Evolutionary conservation across 2,329 filamentous ascomycete species (phyloP), one percentile per base, ranked within the genome.

Genomic region (Mycosphaerelloides madeirae): DNA sequence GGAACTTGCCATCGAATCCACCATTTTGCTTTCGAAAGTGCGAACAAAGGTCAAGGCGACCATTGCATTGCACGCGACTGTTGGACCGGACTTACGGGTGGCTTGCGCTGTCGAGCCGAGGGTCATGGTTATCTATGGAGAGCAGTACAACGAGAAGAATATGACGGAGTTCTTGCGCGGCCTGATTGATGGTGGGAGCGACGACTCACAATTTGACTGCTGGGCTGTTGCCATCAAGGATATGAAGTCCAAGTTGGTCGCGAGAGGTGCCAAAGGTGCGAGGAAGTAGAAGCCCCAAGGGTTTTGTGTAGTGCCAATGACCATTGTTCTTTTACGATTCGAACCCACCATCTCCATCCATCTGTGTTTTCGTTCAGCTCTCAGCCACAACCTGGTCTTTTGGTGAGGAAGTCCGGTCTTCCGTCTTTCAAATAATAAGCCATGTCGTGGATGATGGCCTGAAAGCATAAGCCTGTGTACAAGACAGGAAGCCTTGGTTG

Each of bases 61-160:
- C 0, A 71, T 91, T 44, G 72, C 74, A 13, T 64, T 91, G 8
- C 41, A 41, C 3, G 57, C 48, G 11, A 66, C 68, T 1, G 69
- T 71, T n/a, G 73, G 75, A 3, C 67, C 83, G 9, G 73, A 78
- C 1, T 72, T 87, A 29, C 63, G 65, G 12, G 68, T 85, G 18
- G 67, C 67, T 5, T 72, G 76, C 1, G 47, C 43, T 3, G 49
- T 61, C 5, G 48, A 48, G 31, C 53, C 61, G 1, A 69, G 68
- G 16, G 84, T 81, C 0, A 73, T 71, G 41, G 79, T 90, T 1
- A 71, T 88, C 2, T 93, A 93, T 61, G 87, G 87, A 0, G 85
- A 91, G 66, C 75, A 78, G 48, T 89, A 90, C 63, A 86, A 87
- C 52, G 79, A 81, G 52, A 77, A 73, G 38, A 89, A 87, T 65